Evolutionary conservation across 2,329 filamentous ascomycete genomes (phyloP).

Genomic region (Ramichloridium luteum): DNA sequence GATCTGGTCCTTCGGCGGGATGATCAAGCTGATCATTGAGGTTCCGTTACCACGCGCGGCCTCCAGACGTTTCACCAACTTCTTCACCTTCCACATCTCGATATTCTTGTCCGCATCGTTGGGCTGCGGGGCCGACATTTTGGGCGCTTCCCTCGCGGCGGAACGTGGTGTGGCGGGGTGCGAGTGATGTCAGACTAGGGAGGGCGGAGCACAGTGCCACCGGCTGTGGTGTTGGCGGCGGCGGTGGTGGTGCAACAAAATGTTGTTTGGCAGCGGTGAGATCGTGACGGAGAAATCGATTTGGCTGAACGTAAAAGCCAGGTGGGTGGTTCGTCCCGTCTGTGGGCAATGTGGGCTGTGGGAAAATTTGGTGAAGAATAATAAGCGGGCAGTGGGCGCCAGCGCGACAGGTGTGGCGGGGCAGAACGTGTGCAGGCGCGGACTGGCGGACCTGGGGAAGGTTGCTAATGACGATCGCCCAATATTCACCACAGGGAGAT

Average conservation of each 20-base stretch:
- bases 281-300: background rate
- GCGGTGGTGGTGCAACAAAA: background rate
- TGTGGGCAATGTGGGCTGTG: too few relatives aligned
- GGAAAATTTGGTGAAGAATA: too few relatives aligned
- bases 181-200: conserved; percentile 3
- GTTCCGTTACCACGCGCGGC: conserved; percentile 96
- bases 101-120: conserved; percentile 98
- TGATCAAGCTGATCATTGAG: conserved; percentile 98
- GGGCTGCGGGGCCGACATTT: conserved; percentile 74
- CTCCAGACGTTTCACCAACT: conserved; percentile 97
- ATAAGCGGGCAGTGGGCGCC: too few relatives aligned
- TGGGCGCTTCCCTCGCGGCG: too few relatives aligned
- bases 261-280: conserved; percentile 2
- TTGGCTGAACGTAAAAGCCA: background rate
- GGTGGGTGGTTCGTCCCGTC: too few relatives aligned
- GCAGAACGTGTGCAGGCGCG: too few relatives aligned
- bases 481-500: too few relatives aligned
- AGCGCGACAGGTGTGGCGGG: too few relatives aligned
- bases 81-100: conserved; percentile 96
- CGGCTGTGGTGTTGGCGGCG: conserved; percentile 6
- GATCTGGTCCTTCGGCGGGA: conserved; percentile 96
- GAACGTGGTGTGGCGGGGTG: conserved; percentile 1
- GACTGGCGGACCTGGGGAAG: too few relatives aligned
- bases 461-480: too few relatives aligned
- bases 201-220: conserved; percentile 9